A percentile compares a stretch with the other conserved stretches of the same genome.
These are phyloP conservation scores for Didymella pinodella DNA, from an alignment of 2,329 filamentous ascomycete genomes.

Conservation along the genomic window DNA sequence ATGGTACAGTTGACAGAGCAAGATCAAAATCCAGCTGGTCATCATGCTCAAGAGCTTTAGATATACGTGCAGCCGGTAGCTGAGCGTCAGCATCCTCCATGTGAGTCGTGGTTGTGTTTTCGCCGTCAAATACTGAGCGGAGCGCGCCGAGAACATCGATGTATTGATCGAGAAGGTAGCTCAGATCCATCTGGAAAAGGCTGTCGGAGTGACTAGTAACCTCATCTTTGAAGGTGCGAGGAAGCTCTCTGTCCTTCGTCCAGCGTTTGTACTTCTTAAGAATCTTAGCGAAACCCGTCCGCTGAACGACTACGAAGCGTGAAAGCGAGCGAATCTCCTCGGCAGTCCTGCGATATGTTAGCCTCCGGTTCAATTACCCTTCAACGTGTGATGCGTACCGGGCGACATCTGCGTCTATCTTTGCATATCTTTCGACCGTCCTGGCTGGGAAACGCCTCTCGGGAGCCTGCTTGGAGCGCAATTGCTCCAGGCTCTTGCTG, in stretches of 20 bases:
- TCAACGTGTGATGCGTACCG: slow-evolving; percentile 41
- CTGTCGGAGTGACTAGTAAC: slow-evolving; percentile 72
- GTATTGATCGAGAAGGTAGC: slow-evolving; percentile 59
- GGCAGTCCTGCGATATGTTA: slow-evolving; percentile 60
- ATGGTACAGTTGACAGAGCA: slow-evolving; percentile 56
- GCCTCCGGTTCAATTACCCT: neutral
- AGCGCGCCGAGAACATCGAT: slow-evolving; percentile 57
- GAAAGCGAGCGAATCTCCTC: slow-evolving; percentile 75
- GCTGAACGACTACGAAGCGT: slow-evolving; percentile 76
- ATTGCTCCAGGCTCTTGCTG: slow-evolving; percentile 49
- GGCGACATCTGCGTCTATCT: slow-evolving; percentile 59
- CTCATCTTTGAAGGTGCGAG: slow-evolving; percentile 70
- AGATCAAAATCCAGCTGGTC: slow-evolving; percentile 60
- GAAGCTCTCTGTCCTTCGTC: slow-evolving; percentile 75
- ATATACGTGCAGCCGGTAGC: slow-evolving; percentile 47
- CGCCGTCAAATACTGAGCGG: slow-evolving; percentile 54
- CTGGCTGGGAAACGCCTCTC: slow-evolving; percentile 51
- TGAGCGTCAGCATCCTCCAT: slow-evolving; percentile 27
- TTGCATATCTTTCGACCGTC: slow-evolving; percentile 60
- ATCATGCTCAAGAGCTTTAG: slow-evolving; percentile 50
- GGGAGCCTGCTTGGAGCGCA: slow-evolving; percentile 34
- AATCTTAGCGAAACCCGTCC: slow-evolving; percentile 80
- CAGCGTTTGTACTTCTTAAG: slow-evolving; percentile 90
- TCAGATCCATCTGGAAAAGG: slow-evolving; percentile 74
- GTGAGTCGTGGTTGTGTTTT: slow-evolving; percentile 26